Percentiles rank a stretch among this genome's conserved stretches.
Conservation (phyloP, 1,139 yeast species). For the Scheffersomyces illinoinensis region DNA sequence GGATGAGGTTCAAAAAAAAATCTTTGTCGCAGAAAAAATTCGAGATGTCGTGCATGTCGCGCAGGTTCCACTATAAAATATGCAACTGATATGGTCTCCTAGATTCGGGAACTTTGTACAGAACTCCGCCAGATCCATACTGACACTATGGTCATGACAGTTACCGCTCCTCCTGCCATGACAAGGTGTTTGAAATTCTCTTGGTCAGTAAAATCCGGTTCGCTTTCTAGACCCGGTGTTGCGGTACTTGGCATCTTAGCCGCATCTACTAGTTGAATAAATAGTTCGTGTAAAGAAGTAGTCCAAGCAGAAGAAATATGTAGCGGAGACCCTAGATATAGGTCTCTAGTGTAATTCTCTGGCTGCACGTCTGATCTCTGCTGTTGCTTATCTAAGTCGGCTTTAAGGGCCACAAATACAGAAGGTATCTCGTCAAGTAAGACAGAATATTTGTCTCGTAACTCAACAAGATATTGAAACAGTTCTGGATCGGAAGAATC, state of each 20-base stretch:
- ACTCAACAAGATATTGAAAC: constrained; percentile 75
- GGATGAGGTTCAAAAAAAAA: neutral
- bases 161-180: constrained; percentile 66
- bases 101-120: constrained; percentile 21
- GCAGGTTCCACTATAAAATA: neutral
- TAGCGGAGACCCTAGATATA: constrained; percentile 64
- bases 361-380: constrained; percentile 87
- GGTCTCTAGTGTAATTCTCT: constrained; percentile 73
- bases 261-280: constrained; percentile 85
- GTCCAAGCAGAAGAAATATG: constrained; percentile 92
- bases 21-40: neutral
- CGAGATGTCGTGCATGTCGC: neutral
- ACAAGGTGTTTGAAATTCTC: constrained; percentile 50
- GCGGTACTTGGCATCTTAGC: constrained; percentile 76
- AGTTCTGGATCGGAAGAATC: constrained; percentile 97
- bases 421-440: constrained; percentile 70
- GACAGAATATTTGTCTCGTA: constrained; percentile 59
- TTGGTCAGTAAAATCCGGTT: constrained; percentile 50
- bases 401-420: constrained; percentile 87
- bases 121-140: constrained; percentile 63
- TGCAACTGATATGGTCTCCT: neutral
- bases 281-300: constrained; percentile 78
- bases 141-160: constrained; percentile 59
- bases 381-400: constrained; percentile 93
- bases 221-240: constrained; percentile 80